phyloP scores from a whole-genome alignment of 768 basidiomycete genomes.

The Tricholoma bakamatsutake region DNA sequence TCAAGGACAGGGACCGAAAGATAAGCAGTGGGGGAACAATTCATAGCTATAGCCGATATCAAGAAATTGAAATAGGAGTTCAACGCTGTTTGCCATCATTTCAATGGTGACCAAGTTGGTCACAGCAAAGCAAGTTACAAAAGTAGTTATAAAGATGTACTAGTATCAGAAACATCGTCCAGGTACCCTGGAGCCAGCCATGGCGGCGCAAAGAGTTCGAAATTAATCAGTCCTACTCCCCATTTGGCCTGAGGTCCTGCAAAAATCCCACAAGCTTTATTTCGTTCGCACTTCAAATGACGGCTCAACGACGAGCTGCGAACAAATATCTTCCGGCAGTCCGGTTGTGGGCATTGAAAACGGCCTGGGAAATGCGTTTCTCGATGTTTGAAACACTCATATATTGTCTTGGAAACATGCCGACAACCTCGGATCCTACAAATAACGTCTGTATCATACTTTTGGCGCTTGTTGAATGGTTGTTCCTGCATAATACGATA shows the following conservation, averaged over 20 bases:
- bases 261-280: constrained; percentile 6
- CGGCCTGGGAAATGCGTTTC: constrained; percentile 19
- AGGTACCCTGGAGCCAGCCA: constrained; percentile 15
- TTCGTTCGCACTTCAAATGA: constrained; percentile 14
- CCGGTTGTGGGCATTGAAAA: constrained; percentile 15
- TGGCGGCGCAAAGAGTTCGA: constrained; percentile 11
- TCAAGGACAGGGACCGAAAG: constrained; percentile 8
- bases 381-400: constrained; percentile 19
- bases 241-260: constrained; percentile 11
- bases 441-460: constrained; percentile 10
- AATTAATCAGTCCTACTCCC: constrained; percentile 13
- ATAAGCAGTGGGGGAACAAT: neutral
- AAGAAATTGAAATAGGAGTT: too few species aligned
- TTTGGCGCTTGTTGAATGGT: constrained; percentile 9
- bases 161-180: constrained; percentile 9
- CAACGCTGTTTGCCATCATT: too few species aligned
- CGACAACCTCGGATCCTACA: constrained; percentile 17
- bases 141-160: neutral
- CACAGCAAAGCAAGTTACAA: too few species aligned
- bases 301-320: constrained; percentile 18
- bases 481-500: neutral
- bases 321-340: constrained; percentile 14
- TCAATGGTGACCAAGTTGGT: too few species aligned
- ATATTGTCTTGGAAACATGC: constrained; percentile 15
- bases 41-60: neutral